These are phyloP conservation scores for Immersiporthe knoxdaviesiana DNA, from an alignment of 2,329 filamentous ascomycete genomes.

Conservation along the genomic window DNA sequence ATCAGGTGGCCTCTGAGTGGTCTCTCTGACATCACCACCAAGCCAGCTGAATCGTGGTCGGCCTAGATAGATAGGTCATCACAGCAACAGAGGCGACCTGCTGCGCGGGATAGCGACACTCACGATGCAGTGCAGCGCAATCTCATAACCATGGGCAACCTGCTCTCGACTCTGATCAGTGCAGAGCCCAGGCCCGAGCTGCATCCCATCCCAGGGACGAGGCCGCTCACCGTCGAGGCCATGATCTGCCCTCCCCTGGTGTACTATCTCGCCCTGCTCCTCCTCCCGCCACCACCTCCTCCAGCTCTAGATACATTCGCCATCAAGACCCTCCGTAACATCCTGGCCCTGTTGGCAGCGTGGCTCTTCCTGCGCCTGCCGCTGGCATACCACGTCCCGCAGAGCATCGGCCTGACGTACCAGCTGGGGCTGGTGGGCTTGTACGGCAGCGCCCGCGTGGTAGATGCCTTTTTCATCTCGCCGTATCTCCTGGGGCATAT, in stretches of 20 bases:
- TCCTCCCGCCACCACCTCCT: slow-evolving; percentile 45
- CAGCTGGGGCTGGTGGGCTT: slow-evolving; percentile 47
- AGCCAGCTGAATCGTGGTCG: neutral
- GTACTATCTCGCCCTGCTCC: slow-evolving; percentile 47
- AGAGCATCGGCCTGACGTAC: slow-evolving; percentile 49
- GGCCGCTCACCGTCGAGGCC: slow-evolving; percentile 43
- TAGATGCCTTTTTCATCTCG: slow-evolving; percentile 49
- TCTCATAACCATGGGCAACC: slow-evolving; percentile 7
- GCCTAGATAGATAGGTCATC: neutral
- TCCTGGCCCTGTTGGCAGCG: slow-evolving; percentile 42
- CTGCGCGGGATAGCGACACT: neutral
- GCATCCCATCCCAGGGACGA: slow-evolving; percentile 45
- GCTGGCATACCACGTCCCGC: slow-evolving; percentile 46
- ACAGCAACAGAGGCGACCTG: neutral
- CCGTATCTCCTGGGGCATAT: slow-evolving; percentile 45
- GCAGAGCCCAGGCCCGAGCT: slow-evolving; percentile 42
- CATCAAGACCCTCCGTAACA: slow-evolving; percentile 40
- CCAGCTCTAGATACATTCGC: slow-evolving; percentile 37
- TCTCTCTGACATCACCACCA: slow-evolving; percentile 22
- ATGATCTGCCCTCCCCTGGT: slow-evolving; percentile 44
- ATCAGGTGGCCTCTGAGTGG: slow-evolving; percentile 9
- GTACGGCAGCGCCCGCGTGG: slow-evolving; percentile 45
- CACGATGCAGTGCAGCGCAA: neutral
- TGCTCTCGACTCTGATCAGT: slow-evolving; percentile 35
- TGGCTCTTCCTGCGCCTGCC: slow-evolving; percentile 47